Evolutionary conservation across 2,329 filamentous ascomycete genomes (phyloP).

Genomic region (Aphanocladium album): DNA sequence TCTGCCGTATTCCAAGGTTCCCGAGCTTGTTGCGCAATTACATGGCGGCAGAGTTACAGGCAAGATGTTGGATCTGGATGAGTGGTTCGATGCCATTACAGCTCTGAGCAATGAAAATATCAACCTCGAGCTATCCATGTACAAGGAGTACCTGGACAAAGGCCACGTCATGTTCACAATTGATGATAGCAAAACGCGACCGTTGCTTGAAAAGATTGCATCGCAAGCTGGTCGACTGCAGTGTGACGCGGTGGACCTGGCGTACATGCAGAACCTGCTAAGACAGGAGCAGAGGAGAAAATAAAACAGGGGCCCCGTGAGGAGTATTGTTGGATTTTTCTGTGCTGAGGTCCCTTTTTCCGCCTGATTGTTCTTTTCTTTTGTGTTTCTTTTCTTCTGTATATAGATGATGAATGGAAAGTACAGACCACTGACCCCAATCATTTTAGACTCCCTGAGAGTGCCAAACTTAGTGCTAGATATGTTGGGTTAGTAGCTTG

Average conservation of each 20-base stretch:
- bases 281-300: background rate
- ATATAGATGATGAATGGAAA: too few species aligned
- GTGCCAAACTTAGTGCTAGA: too few species aligned
- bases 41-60: background rate
- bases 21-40: background rate
- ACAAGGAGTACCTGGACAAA: constrained; percentile 3
- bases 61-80: background rate
- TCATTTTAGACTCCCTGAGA: too few species aligned
- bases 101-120: background rate
- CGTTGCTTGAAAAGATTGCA: background rate
- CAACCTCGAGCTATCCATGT: constrained; percentile 3
- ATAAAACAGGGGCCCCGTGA: background rate
- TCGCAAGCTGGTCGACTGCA: background rate
- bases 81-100: constrained; percentile 3
- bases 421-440: too few species aligned
- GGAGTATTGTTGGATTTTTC: too few species aligned
- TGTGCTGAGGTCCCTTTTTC: too few species aligned
- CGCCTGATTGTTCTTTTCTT: too few species aligned
- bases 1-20: background rate
- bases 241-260: background rate
- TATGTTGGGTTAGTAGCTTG: too few species aligned
- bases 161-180: constrained; percentile 3
- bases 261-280: background rate
- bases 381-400: too few species aligned
- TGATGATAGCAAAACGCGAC: background rate